Conservation (phyloP, 768 basidiomycete species). For the Tricholoma sp. region DNA sequence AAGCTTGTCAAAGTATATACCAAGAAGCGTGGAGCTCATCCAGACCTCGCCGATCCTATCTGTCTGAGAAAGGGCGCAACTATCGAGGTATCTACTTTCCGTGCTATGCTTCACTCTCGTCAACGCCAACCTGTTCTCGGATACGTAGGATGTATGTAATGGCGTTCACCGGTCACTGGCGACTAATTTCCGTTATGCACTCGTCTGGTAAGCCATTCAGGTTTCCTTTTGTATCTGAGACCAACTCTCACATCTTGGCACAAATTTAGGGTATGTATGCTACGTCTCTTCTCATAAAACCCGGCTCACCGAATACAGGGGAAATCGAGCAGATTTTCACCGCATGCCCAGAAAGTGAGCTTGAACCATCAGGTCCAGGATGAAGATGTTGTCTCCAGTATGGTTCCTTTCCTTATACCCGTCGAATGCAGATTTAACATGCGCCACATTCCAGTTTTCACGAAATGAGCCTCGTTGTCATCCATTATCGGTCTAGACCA, state of each 20-base stretch:
- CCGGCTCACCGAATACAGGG: slow-evolving; percentile 43
- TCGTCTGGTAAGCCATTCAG: slow-evolving; percentile 69
- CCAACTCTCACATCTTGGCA: not conserved
- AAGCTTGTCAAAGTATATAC: slow-evolving; percentile 91
- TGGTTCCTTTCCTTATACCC: slow-evolving; percentile 24
- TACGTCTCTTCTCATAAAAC: slow-evolving; percentile 1
- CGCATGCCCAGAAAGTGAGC: slow-evolving; percentile 93
- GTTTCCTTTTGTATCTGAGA: not conserved
- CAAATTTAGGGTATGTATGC: slow-evolving; percentile 17
- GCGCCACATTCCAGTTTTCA: slow-evolving; percentile 20
- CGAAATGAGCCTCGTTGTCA: slow-evolving; percentile 15
- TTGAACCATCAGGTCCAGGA: slow-evolving; percentile 79
- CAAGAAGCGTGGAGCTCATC: slow-evolving; percentile 93
- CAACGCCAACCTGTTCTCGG: not conserved
- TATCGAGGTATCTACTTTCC: slow-evolving; percentile 60
- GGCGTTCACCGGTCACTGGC: slow-evolving; percentile 89
- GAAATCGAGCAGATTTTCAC: slow-evolving; percentile 89
- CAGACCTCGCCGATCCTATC: slow-evolving; percentile 88
- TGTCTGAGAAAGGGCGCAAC: slow-evolving; percentile 89
- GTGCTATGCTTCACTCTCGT: not conserved
- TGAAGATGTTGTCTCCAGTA: slow-evolving; percentile 87
- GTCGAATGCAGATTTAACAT: not conserved
- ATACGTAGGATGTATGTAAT: slow-evolving; percentile 76
- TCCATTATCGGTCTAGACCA: no score
- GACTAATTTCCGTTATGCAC: slow-evolving; percentile 88